Evolutionary conservation across 345 rosid genomes (phyloP).

Genomic region (Eucalyptus curtisii): DNA sequence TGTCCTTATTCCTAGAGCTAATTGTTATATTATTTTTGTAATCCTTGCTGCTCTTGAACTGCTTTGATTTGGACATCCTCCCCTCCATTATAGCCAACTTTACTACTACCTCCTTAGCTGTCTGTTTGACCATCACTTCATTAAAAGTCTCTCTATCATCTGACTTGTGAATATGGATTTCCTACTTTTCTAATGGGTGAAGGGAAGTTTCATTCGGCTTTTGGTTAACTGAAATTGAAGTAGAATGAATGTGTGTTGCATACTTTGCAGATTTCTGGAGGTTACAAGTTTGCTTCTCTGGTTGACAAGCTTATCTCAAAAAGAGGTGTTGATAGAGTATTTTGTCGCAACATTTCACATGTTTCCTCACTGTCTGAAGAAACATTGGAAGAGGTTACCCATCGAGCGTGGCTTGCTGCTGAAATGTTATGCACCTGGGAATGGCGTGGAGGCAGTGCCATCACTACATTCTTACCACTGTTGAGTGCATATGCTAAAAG

Average conservation of each 20-base stretch:
- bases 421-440: constrained; percentile 91
- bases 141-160: neutral
- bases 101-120: neutral
- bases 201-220: neutral
- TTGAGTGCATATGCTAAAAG: constrained; percentile 42
- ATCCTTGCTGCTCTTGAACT: neutral
- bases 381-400: constrained; percentile 8
- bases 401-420: constrained; percentile 85
- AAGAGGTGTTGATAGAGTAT: constrained; percentile 47
- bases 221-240: neutral
- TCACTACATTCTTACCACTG: constrained; percentile 57
- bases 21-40: neutral
- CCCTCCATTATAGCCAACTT: neutral
- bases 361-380: constrained; percentile 3
- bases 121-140: neutral
- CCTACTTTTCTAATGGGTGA: neutral
- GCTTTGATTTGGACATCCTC: neutral
- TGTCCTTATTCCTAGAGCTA: neutral
- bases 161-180: neutral
- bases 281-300: constrained; percentile 49
- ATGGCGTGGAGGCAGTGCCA: constrained; percentile 84
- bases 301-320: constrained; percentile 52
- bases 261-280: constrained; percentile 37
- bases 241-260: neutral
- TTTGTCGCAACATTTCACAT: constrained; percentile 12